Conservation (phyloP, 2,329 filamentous ascomycete species). For the Teratosphaeria pseudoeucalypti region DNA sequence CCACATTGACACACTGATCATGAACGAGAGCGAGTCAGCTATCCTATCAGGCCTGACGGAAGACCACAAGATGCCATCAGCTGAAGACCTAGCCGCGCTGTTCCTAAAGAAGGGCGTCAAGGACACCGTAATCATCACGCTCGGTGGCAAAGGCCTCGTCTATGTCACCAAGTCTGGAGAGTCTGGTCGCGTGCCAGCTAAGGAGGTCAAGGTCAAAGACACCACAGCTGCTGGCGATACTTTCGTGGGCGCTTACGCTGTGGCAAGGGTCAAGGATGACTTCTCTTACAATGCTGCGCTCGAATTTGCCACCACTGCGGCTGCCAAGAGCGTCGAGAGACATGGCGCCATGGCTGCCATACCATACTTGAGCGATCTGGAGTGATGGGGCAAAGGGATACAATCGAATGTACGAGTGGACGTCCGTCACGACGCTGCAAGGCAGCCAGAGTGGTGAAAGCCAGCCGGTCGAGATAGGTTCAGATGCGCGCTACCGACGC, state of each 20-base stretch:
- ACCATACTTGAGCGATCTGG: conserved; percentile 48
- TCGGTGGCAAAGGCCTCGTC: conserved; percentile 48
- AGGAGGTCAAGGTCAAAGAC: conserved; percentile 71
- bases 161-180: conserved; percentile 16
- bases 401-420: too few species aligned
- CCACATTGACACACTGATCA: conserved; percentile 65
- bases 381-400: not conserved
- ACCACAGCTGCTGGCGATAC: conserved; percentile 93
- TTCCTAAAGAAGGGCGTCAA: conserved; percentile 62
- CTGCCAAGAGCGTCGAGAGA: conserved; percentile 56
- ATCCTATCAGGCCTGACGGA: conserved; percentile 48
- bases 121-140: conserved; percentile 73
- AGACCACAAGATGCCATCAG: conserved; percentile 12
- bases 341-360: conserved; percentile 57
- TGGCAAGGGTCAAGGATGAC: conserved; percentile 52
- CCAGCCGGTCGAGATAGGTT: too few species aligned
- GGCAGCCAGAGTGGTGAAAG: not conserved
- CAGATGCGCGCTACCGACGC: too few species aligned
- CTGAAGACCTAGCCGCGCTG: conserved; percentile 25
- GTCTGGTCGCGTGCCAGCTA: conserved; percentile 35
- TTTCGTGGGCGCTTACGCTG: conserved; percentile 79
- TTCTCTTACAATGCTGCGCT: conserved; percentile 43
- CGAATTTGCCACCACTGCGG: conserved; percentile 49
- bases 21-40: conserved; percentile 84
- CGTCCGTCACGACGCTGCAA: too few species aligned